phyloP scores from a whole-genome alignment of 148 eudicot genomes.

The Hydrangea macrophylla region DNA sequence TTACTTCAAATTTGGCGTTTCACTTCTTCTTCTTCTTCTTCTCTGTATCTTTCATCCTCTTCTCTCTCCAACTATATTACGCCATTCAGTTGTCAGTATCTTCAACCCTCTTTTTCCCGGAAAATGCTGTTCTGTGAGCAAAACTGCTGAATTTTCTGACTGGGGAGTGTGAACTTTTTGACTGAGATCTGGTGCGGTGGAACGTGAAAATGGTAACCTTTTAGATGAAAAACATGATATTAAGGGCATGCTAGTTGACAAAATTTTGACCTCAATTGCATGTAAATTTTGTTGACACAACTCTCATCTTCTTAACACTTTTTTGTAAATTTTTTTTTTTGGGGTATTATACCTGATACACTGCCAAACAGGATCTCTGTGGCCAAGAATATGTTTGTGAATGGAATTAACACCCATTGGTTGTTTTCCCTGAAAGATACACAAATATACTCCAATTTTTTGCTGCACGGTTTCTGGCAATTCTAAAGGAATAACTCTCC shows the following conservation, averaged over 20 bases:
- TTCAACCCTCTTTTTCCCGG: background rate
- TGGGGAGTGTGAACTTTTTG: background rate
- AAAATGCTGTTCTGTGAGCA: background rate
- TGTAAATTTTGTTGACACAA: too few species aligned
- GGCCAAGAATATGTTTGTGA: background rate
- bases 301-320: background rate
- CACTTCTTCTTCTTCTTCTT: background rate
- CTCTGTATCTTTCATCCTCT: background rate
- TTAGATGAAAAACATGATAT: background rate
- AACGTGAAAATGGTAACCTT: too few species aligned
- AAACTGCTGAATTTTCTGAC: background rate
- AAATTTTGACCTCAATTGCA: too few species aligned
- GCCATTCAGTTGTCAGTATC: background rate
- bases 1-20: background rate
- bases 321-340: background rate
- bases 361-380: background rate
- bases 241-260: background rate
- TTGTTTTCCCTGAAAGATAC: background rate
- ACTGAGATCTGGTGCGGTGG: background rate
- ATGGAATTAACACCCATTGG: background rate
- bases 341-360: background rate
- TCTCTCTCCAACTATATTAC: background rate
- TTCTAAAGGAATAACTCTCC: background rate
- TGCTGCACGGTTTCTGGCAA: background rate
- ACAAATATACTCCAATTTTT: background rate